Percentiles rank a stretch among this genome's conserved stretches.
Conservation (phyloP, 1,284 basidiomycete genomes). For the Sanguinoderma infundibulare region DNA sequence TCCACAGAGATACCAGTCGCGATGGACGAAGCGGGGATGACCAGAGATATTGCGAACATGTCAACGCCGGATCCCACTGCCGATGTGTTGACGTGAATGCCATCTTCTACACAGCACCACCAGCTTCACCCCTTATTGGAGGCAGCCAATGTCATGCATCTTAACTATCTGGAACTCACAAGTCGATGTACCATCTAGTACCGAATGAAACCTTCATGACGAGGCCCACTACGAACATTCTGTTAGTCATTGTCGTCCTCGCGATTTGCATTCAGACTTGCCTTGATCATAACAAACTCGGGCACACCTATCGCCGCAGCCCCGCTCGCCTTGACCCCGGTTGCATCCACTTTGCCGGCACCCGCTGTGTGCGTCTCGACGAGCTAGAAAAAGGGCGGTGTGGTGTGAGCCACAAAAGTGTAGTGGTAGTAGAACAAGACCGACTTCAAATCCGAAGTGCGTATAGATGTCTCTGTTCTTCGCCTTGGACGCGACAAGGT, state of each 20-base stretch:
- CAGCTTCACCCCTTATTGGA: too few species aligned
- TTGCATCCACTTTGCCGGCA: not conserved
- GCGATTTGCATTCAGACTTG: too few species aligned
- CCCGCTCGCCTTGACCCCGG: not conserved
- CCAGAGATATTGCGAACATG: slow-evolving; percentile 39
- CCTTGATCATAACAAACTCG: slow-evolving; percentile 1
- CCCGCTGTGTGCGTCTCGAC: not conserved
- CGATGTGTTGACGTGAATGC: too few species aligned
- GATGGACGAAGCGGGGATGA: slow-evolving; percentile 36
- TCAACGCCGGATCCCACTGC: slow-evolving; percentile 49
- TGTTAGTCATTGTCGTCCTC: too few species aligned
- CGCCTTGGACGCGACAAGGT: not conserved
- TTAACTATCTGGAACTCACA: too few species aligned
- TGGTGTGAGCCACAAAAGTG: not conserved
- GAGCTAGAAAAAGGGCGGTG: not conserved
- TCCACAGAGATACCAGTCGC: slow-evolving; percentile 35
- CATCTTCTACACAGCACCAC: too few species aligned
- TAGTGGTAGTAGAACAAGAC: not conserved
- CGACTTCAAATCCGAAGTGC: not conserved
- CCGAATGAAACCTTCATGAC: too few species aligned
- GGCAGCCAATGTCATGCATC: too few species aligned
- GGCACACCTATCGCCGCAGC: not conserved
- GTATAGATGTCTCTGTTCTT: not conserved
- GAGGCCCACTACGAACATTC: too few species aligned
- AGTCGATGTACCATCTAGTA: too few species aligned